Base-by-base conservation (phyloP, 495 filamentous ascomycete species). In the Penicillium paradoxum region DNA sequence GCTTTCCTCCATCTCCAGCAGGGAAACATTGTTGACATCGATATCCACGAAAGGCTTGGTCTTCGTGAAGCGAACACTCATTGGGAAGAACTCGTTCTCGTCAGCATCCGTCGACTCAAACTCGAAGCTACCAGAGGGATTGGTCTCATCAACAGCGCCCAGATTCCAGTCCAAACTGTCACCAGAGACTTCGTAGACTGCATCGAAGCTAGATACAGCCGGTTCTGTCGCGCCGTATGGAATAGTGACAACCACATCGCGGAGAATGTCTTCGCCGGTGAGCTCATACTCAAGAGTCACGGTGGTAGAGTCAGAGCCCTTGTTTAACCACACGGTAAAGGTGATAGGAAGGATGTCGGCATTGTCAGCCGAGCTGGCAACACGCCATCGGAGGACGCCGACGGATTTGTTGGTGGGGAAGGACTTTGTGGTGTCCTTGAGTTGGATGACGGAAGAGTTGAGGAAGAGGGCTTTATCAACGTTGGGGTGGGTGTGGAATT, bases 281-380 rank as follows among this genome's bases (percentile, higher is more conserved):
- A 95, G 81, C 71, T 97, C 92, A 64, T 96, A 97, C 70, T 97
- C 92, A 7, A 97, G 81, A 0, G 91, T 97, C 58, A 97, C 78
- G 32, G 84, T 90, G 63, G 83, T 91, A 44, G 85, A 88, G 33
- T 86, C 85, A 11, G 84, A 80, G 42, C 87, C 85, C 75, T 88
- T 88, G 66, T 95, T 95, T 32, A 93, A 86, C 92, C 92, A 97
- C 17, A 96, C 92, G 9, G 88, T 96, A 65, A 97, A 96, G 22
- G 85, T 90, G 58, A 97, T 90, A 25, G 92, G 92, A 9, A 82
- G 76, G 32, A 91, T 77, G 9, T 83, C 83, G 54, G 82, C 80
- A 32, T 86, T 81, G 54, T 91, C 89, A 52, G 87, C 78, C 58
- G 87, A 85, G 52, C 84, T 83, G 4, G 85, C 79, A 17, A 85